Evolutionary conservation across 2,329 filamentous ascomycete genomes (phyloP).

Genomic region (Beauveria sp.): DNA sequence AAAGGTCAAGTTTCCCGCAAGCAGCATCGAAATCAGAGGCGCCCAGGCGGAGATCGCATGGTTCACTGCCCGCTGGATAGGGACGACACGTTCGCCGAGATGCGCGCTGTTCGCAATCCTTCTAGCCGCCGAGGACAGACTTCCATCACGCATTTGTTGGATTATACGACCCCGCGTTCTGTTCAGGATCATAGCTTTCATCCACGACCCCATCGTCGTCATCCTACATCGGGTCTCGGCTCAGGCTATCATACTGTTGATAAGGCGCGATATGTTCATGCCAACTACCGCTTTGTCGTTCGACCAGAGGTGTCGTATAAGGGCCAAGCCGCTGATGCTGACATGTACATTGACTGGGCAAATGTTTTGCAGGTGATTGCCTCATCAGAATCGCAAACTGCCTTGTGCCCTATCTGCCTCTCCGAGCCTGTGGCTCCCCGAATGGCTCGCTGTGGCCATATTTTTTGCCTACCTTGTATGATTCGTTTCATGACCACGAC

Average conservation of each 20-base stretch:
- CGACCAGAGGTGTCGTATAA: slow-evolving; percentile 73
- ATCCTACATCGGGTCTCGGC: slow-evolving; percentile 74
- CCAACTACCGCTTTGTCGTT: slow-evolving; percentile 96
- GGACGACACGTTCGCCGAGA: slow-evolving; percentile 83
- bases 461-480: slow-evolving; percentile 89
- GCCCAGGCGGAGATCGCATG: slow-evolving; percentile 45
- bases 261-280: slow-evolving; percentile 84
- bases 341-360: slow-evolving; percentile 84
- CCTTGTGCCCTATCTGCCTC: slow-evolving; percentile 90
- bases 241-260: slow-evolving; percentile 86
- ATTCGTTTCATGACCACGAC: slow-evolving; percentile 92
- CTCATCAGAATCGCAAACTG: slow-evolving; percentile 78
- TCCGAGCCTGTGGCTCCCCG: slow-evolving; percentile 86
- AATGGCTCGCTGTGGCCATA: slow-evolving; percentile 96
- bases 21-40: slow-evolving; percentile 76
- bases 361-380: slow-evolving; percentile 86
- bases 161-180: slow-evolving; percentile 74
- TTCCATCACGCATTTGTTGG: slow-evolving; percentile 93
- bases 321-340: slow-evolving; percentile 74
- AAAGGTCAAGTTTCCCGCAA: slow-evolving; percentile 71
- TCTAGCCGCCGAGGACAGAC: slow-evolving; percentile 82
- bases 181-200: slow-evolving; percentile 49
- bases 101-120: slow-evolving; percentile 50
- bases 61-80: slow-evolving; percentile 44
- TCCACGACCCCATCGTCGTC: slow-evolving; percentile 55